Base-by-base conservation (phyloP, 176 grass and related monocot species). In the Triticum turgidum region DNA sequence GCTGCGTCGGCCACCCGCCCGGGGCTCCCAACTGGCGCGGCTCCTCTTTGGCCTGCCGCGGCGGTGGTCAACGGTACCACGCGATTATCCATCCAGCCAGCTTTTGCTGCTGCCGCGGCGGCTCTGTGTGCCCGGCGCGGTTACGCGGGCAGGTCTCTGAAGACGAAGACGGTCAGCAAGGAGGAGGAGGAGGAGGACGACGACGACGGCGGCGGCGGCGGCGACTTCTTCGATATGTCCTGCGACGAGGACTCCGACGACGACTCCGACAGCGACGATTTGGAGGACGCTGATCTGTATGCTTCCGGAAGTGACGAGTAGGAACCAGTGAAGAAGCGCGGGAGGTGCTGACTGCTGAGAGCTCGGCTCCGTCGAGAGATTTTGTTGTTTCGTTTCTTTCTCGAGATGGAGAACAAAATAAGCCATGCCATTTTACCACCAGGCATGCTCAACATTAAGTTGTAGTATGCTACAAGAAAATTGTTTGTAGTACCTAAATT, bases 91-190 rank as follows among this genome's bases (percentile, higher is more conserved):
- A 12, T 78, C 52, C 84, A 79, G 30, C 56, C 65, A 10, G 33
- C 65, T 1, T 2, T 11, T 1, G 49, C 34, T 6, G 38, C 71
- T 0, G 61, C 83, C 7, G 63, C 69, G 65, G 51, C 54, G 72
- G 51, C 56, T 68, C 10, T 79, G 22, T 44, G 21, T 27, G 65
- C 54, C 51, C 44, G 84, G 56, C 80, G 89, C 33, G 56, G 80
- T 20, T 90, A 79, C 65, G 89, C 69, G 13, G 47, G 77, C 3
- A 61, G 44, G 21, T 39, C 15, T 4, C 65, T 33, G 20, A 79
- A 83, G 73, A 44, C 64, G n/a, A 63, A 12, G 76, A 42, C 73
- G 73, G 80, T 79, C 54, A 83, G 80, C 84, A 73, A 90, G 30
- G 13, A 68, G 13, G 83, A 89, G 25, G 78, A 90, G 1, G 87